Evolutionary conservation across 2,329 filamentous ascomycete species (phyloP).

Genomic region (Rutstroemia sydowiana): DNA sequence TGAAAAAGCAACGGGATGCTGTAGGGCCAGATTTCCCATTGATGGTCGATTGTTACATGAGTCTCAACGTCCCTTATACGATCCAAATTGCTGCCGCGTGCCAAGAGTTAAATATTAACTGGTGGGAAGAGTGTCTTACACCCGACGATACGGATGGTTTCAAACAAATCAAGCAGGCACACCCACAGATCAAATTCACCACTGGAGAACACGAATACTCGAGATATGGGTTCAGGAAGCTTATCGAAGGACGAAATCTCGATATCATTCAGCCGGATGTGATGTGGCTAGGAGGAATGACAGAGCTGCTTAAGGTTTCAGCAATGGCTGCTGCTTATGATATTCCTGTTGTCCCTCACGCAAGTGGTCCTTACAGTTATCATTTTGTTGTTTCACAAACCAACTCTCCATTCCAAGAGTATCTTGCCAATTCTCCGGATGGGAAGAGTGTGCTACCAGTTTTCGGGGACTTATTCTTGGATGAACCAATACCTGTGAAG

Average conservation of each 20-base stretch:
- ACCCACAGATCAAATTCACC: slow-evolving; percentile 87
- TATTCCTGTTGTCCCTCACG: slow-evolving; percentile 90
- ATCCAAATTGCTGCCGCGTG: slow-evolving; percentile 84
- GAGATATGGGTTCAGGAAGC: slow-evolving; percentile 87
- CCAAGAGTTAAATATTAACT: slow-evolving; percentile 81
- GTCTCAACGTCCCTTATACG: slow-evolving; percentile 83
- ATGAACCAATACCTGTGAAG: slow-evolving; percentile 81
- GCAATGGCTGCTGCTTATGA: slow-evolving; percentile 90
- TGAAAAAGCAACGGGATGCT: slow-evolving; percentile 73
- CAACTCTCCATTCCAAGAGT: slow-evolving; percentile 93
- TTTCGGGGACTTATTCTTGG: slow-evolving; percentile 83
- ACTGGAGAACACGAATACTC: slow-evolving; percentile 96
- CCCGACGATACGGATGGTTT: slow-evolving; percentile 92
- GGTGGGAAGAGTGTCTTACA: slow-evolving; percentile 92
- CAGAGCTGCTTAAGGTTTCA: slow-evolving; percentile 81
- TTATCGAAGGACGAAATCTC: slow-evolving; percentile 83
- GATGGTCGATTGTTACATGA: slow-evolving; percentile 98
- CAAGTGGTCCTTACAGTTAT: slow-evolving; percentile 89
- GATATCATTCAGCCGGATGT: slow-evolving; percentile 95
- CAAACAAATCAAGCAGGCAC: slow-evolving; percentile 80
- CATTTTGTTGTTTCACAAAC: slow-evolving; percentile 92
- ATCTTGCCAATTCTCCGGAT: slow-evolving; percentile 86
- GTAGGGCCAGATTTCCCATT: slow-evolving; percentile 87
- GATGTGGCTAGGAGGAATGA: slow-evolving; percentile 94
- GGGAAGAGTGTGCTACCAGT: slow-evolving; percentile 85